Base-by-base conservation (phyloP, 164 flowering plant genomes). In the Kingdonia uniflora region DNA sequence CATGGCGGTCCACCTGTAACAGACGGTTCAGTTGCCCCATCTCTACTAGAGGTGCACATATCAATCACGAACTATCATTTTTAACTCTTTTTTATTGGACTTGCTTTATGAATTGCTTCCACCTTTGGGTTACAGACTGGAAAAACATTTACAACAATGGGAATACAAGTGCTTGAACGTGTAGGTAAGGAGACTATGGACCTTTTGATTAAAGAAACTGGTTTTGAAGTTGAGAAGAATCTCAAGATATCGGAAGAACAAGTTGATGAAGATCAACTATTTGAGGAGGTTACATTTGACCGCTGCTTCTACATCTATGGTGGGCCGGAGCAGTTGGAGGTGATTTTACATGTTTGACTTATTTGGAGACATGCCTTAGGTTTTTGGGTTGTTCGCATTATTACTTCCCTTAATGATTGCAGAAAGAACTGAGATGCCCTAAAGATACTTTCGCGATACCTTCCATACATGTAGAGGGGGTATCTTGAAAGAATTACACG, bases 291-390 rank as follows among this genome's bases (percentile, higher is more conserved):
- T 49, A 73, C 87, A 58, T 94, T 94, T 74, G 96, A 94, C 64
- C 66, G 97, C 40, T 89, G 94, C 75, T 89, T 94, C 71, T 94
- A 94, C 62, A 94, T 94, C 50, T 94, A 90, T 74, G 99, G 99
- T 48, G 97, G 99, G 56, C 97, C 99, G 47, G 96, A 94, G 60
- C 96, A 83, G 67, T 66, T 94, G 64, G 97, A 94, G 99, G 99
- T 94, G 19, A 51, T 37, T 23, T 55, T 39, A 15, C 35, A 4
- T 29, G 35, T 29, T 29, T 29, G 6, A 29, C 35, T 29, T 29
- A 29, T 29, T 29, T 29, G 35, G 35, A 4, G 35, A 29, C 35
- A 29, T 3, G 4, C 8, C 8, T 29, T 29, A 29, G n/a, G n/a
- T 29, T 29, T 29, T 29, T 4, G 8, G 35, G 35, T 3, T 29